These are phyloP conservation scores for Aspergillus bertholletiae DNA, from an alignment of 495 filamentous ascomycete genomes.

Conservation along the genomic window DNA sequence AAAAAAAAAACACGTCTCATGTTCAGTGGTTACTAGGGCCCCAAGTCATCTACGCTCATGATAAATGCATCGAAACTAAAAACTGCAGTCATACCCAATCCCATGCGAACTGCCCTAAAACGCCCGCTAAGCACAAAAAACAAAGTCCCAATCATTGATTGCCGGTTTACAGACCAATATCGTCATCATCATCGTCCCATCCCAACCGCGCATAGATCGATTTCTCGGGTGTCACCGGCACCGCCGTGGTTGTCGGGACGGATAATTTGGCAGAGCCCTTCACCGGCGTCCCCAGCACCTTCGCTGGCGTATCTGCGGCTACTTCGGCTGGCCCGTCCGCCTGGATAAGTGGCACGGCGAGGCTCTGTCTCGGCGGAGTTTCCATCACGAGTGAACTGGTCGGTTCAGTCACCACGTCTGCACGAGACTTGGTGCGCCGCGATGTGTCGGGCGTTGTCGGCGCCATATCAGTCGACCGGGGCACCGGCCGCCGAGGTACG, in stretches of 20 bases:
- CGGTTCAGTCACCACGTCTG: neutral
- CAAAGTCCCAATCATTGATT: too few species aligned
- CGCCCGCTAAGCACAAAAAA: constrained; percentile 15
- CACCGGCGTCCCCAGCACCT: constrained; percentile 20
- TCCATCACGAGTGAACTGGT: constrained; percentile 33
- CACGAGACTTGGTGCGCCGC: constrained; percentile 17
- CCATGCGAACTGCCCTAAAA: neutral
- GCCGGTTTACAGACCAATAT: constrained; percentile 13
- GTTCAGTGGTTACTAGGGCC: neutral
- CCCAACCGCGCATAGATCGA: constrained; percentile 69
- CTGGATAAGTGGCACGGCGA: constrained; percentile 8
- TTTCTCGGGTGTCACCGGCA: constrained; percentile 42
- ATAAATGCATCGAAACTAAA: neutral
- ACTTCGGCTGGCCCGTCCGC: neutral
- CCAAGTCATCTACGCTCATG: neutral
- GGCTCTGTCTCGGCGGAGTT: constrained; percentile 37
- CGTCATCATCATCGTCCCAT: constrained; percentile 73
- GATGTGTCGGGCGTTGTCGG: constrained; percentile 35
- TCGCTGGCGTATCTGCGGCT: constrained; percentile 11
- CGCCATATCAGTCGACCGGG: constrained; percentile 23
- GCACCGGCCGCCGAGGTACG: constrained; percentile 37
- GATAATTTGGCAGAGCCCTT: constrained; percentile 15
- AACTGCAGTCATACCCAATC: neutral
- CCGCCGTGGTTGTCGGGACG: constrained; percentile 1
- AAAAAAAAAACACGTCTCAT: neutral